Conservation (phyloP, 2,329 filamentous ascomycete species). For the Hypomyces perniciosus region DNA sequence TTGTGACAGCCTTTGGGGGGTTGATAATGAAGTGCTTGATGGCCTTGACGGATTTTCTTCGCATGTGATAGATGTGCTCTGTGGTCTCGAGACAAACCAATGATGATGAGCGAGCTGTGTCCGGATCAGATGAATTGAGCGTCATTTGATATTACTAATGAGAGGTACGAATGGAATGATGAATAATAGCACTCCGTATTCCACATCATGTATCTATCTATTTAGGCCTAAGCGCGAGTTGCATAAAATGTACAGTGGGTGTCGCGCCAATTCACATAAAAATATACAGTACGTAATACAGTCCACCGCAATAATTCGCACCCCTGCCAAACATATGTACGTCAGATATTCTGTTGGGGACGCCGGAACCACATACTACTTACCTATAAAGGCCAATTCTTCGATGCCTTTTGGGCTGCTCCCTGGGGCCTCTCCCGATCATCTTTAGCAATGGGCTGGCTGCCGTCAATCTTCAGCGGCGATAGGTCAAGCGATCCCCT, state of each 20-base stretch:
- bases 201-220: no score
- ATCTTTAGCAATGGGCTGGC: slow-evolving; percentile 47
- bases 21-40: slow-evolving; percentile 1
- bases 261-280: slow-evolving; percentile 1
- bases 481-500: slow-evolving; percentile 51
- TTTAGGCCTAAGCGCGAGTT: no score
- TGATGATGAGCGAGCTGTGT: no score
- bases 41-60: neutral
- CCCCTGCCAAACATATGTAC: slow-evolving; percentile 10
- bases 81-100: no score
- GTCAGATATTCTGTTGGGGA: slow-evolving; percentile 12
- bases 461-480: slow-evolving; percentile 48
- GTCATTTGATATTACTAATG: no score
- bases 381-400: neutral
- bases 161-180: no score
- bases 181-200: no score
- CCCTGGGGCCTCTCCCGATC: slow-evolving; percentile 2
- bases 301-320: neutral
- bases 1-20: neutral
- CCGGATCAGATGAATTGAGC: no score
- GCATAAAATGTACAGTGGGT: slow-evolving; percentile 5
- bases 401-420: slow-evolving; percentile 5
- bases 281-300: slow-evolving; percentile 5
- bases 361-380: slow-evolving; percentile 2
- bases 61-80: neutral